Base-by-base conservation (phyloP, 257 asterid genomes). In the Solanum phureja region DNA sequence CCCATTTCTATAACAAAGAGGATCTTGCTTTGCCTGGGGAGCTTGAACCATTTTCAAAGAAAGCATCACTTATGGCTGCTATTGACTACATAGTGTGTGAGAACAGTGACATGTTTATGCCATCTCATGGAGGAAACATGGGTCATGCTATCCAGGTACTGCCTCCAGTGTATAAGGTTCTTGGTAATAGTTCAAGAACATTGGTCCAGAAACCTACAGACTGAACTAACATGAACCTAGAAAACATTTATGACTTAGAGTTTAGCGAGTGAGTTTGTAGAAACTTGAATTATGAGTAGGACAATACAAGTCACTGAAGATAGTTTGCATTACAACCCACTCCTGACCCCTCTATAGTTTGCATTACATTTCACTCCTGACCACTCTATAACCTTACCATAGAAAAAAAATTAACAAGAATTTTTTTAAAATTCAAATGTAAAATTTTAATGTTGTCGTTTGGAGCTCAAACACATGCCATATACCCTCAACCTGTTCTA, bases 111-210 rank as follows among this genome's bases (percentile, higher is more conserved):
- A 96, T 93, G 3, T 95, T 95, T 95, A 97, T 97, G 99, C 98
- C 98, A 23, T 97, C 99, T 58, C 99, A 97, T 85, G 98, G 99
- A 33, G 98, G 99, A 88, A 95, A 97, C 82, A 95, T 97, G 99
- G 98, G 98, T 37, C 99, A 94, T 8, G 98, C 97, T 42, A 92
- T 97, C 58, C 99, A 95, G 98, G 98, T 94, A 92, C 12, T 60
- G 76, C 12, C 46, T 76, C 33, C 21, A n/a, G 62, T 77, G 23
- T 77, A 40, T 40, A 77, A 6, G 52, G 16, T 84, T 52, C 56
- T 83, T 83, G 69, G 56, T 64, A 19, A 31, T 33, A 60, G 58
- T 84, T 84, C 49, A 35, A 35, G n/a, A 35, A 60, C n/a, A 12
- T 77, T 13, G 37, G 37, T 77, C 60, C 21, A 14, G n/a, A 24